These are phyloP conservation scores for Sporisorium graminicola DNA, from an alignment of 1,284 basidiomycete species.

Conservation along the genomic window DNA sequence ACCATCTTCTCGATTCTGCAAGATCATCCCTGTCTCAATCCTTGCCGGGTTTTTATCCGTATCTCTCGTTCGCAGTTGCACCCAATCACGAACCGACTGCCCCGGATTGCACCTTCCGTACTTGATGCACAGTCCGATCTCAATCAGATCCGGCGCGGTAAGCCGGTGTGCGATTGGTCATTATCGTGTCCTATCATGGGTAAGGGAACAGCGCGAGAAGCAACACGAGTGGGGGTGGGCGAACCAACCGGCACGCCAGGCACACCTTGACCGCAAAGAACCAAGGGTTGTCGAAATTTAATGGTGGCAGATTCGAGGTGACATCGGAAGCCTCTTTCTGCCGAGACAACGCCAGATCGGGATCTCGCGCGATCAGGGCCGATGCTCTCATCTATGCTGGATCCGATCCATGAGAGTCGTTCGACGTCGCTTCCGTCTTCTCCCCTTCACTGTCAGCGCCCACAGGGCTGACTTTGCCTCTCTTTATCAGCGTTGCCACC, in stretches of 20 bases:
- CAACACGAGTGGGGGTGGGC: too few relatives aligned
- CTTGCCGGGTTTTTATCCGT: neutral
- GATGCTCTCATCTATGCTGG: neutral
- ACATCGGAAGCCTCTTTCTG: too few relatives aligned
- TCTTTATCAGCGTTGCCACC: neutral
- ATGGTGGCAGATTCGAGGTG: too few relatives aligned
- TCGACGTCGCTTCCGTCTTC: neutral
- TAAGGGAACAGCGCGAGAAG: too few relatives aligned
- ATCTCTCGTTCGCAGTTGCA: neutral
- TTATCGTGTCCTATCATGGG: neutral
- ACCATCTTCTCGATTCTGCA: too few relatives aligned
- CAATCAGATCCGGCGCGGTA: neutral
- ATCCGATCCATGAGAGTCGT: neutral
- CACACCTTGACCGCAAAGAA: neutral
- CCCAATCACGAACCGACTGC: neutral
- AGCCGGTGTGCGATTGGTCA: neutral
- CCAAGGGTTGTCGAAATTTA: too few relatives aligned
- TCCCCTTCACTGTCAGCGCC: neutral
- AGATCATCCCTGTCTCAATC: too few relatives aligned
- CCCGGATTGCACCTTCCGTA: neutral
- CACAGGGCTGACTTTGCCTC: constrained; percentile 3
- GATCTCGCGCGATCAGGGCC: neutral
- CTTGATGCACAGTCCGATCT: neutral
- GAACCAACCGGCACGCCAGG: neutral
- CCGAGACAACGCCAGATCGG: too few relatives aligned